phyloP scores from a whole-genome alignment of 2,329 filamentous ascomycete genomes.

The Trichoderma sp. region DNA sequence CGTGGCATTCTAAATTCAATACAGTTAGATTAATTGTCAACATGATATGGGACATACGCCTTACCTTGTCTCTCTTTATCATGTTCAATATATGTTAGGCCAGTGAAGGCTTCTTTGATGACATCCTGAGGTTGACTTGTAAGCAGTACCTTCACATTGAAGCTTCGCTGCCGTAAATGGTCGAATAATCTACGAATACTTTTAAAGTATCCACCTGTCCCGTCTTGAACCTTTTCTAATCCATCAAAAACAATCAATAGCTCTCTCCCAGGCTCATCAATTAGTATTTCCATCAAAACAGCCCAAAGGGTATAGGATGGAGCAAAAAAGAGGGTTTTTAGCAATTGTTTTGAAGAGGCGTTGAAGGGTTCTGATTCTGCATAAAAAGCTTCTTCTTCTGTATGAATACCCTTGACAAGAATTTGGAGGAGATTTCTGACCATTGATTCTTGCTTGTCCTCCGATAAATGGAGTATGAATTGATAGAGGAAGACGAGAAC shows the following conservation, averaged over 20 bases:
- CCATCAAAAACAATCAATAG: neutral
- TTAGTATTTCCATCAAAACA: neutral
- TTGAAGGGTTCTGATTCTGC: no score
- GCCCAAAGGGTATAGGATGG: no score
- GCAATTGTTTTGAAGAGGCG: no score
- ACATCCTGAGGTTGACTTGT: neutral
- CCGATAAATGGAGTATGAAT: neutral
- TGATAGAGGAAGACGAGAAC: neutral
- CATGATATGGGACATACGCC: no score
- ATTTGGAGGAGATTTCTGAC: neutral
- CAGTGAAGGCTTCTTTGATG: neutral
- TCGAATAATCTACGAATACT: neutral
- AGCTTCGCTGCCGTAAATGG: neutral
- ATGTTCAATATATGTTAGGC: neutral
- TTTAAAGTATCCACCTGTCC: no score
- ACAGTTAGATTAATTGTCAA: no score
- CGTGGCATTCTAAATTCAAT: no score
- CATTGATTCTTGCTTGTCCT: neutral
- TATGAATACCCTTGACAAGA: neutral
- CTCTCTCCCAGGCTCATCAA: neutral
- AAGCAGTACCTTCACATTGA: neutral
- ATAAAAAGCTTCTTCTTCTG: no score
- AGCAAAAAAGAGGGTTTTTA: no score
- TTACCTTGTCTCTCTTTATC: no score
- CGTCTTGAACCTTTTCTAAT: neutral